phyloP scores from a whole-genome alignment of 148 eudicot genomes.

The Chenopodium suecicum region DNA sequence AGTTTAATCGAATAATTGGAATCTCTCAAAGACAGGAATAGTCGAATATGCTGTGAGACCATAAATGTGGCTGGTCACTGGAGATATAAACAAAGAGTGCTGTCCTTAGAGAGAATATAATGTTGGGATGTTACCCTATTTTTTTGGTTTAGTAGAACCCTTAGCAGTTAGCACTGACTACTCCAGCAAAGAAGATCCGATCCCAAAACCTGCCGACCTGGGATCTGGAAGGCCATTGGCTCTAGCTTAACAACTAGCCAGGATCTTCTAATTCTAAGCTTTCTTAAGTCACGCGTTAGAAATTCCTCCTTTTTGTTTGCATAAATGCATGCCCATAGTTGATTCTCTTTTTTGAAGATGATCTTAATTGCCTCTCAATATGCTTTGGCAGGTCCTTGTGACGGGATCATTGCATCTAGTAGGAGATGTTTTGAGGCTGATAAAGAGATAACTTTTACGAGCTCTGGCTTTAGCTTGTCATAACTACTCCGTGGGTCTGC shows the following conservation, averaged over 20 bases:
- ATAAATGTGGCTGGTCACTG: neutral
- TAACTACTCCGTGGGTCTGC: neutral
- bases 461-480: neutral
- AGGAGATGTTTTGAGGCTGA: constrained; percentile 76
- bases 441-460: constrained; percentile 40
- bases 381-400: constrained; percentile 65
- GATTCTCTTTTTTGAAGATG: neutral
- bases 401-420: constrained; percentile 88
- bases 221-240: neutral
- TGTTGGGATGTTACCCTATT: neutral
- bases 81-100: neutral
- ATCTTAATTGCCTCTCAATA: neutral
- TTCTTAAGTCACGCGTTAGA: neutral
- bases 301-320: neutral
- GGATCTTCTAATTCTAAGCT: neutral
- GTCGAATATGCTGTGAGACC: neutral
- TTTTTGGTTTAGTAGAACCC: too few relatives aligned
- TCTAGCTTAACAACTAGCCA: neutral
- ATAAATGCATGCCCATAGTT: neutral
- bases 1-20: too few relatives aligned
- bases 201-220: neutral
- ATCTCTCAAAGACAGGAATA: neutral
- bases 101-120: neutral
- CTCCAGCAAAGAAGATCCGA: neutral
- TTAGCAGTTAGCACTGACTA: too few relatives aligned